Evolutionary conservation across 345 rosid genomes (phyloP).

Genomic region (Eucalyptus cloeziana): DNA sequence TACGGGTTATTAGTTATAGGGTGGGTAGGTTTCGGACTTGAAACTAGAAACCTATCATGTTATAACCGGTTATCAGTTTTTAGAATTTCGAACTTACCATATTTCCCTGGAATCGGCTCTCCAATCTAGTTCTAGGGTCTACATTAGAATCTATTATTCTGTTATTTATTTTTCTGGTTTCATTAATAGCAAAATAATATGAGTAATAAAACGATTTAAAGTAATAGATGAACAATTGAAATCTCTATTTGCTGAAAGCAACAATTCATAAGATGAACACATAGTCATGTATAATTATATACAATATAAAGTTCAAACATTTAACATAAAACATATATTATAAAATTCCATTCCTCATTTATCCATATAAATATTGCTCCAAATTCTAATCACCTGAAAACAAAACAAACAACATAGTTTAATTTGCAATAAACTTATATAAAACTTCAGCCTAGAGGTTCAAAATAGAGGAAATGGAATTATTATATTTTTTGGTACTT

Average conservation of each 20-base stretch:
- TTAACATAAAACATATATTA: too few relatives aligned
- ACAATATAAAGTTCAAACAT: background rate
- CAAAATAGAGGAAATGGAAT: too few relatives aligned
- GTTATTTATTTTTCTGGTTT: too few relatives aligned
- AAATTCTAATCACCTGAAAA: background rate
- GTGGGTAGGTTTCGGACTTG: background rate
- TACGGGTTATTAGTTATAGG: background rate
- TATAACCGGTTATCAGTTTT: too few relatives aligned
- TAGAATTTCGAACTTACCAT: background rate
- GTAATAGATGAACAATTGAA: background rate
- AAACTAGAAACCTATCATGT: background rate
- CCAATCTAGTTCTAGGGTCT: background rate
- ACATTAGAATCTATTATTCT: background rate
- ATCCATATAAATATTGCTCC: too few relatives aligned
- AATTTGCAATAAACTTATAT: background rate
- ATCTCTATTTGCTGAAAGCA: background rate
- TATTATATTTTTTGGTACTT: background rate
- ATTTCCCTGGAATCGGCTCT: fast-evolving
- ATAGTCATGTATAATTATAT: too few relatives aligned
- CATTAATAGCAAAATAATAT: background rate
- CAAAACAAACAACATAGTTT: too few relatives aligned
- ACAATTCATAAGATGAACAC: background rate
- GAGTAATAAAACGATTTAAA: background rate
- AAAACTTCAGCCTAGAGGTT: background rate
- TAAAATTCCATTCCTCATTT: background rate